phyloP scores from a whole-genome alignment of 305 asterid species.

The Fraxinus floribunda region DNA sequence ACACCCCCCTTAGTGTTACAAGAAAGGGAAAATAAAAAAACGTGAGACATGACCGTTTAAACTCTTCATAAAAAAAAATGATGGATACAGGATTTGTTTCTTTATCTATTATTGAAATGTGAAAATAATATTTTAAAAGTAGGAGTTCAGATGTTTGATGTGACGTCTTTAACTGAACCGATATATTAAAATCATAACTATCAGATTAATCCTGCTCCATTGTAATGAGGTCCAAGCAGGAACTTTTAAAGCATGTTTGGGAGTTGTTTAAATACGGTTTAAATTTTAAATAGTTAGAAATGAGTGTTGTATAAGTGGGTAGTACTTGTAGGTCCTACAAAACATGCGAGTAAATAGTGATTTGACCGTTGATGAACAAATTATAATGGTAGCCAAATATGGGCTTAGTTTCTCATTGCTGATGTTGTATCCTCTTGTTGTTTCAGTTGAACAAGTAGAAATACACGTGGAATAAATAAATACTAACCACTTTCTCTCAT shows the following conservation, averaged over 20 bases:
- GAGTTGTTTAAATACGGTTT: background rate
- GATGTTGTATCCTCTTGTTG: slow-evolving; percentile 18
- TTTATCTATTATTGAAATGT: background rate
- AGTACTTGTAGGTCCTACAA: background rate
- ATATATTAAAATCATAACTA: slow-evolving; percentile 8
- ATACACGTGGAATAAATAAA: background rate
- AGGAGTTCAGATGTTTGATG: slow-evolving; percentile 2
- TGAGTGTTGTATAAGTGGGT: background rate
- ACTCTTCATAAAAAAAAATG: background rate
- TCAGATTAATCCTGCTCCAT: background rate
- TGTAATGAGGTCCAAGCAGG: background rate
- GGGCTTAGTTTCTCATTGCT: background rate
- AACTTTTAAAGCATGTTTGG: background rate
- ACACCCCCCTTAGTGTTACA: background rate
- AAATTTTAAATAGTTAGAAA: background rate
- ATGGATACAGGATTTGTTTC: background rate
- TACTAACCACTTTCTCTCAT: slow-evolving; percentile 33
- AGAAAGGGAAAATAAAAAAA: background rate
- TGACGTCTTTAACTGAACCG: background rate
- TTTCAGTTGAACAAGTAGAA: slow-evolving; percentile 21
- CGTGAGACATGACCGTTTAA: background rate
- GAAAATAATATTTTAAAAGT: background rate
- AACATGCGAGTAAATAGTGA: background rate
- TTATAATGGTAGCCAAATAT: background rate
- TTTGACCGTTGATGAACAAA: background rate